Evolutionary conservation across 2,329 filamentous ascomycete genomes (phyloP).

Genomic region (Alternaria sp.): DNA sequence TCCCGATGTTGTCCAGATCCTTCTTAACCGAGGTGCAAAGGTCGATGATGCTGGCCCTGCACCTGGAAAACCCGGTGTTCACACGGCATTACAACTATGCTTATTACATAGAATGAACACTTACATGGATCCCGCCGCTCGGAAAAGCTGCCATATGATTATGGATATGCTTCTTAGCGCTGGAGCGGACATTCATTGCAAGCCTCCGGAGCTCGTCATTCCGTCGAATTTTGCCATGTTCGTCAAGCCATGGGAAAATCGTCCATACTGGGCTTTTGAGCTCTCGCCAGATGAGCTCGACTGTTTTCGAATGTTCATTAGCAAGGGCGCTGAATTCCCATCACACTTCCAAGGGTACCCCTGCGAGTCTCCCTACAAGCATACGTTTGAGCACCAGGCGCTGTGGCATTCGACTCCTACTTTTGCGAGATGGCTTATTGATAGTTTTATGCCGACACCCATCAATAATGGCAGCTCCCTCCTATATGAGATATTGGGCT

Average conservation of each 20-base stretch:
- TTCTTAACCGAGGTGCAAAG: conserved; percentile 41
- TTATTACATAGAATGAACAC: conserved; percentile 33
- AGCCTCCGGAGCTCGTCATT: conserved; percentile 21
- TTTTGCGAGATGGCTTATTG: conserved; percentile 35
- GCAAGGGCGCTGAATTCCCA: conserved; percentile 36
- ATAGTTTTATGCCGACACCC: conserved; percentile 22
- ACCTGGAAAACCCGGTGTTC: conserved; percentile 10
- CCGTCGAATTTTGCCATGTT: conserved; percentile 38
- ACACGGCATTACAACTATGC: conserved; percentile 40
- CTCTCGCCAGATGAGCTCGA: conserved; percentile 34
- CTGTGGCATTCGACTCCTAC: conserved; percentile 46
- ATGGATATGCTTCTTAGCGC: conserved; percentile 42
- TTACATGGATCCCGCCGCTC: conserved; percentile 23
- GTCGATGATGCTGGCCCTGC: conserved; percentile 33
- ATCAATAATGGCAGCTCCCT: conserved; percentile 30
- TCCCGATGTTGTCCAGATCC: conserved; percentile 40
- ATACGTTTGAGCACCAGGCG: conserved; percentile 43
- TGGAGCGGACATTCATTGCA: conserved; percentile 38
- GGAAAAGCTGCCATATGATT: conserved; percentile 34
- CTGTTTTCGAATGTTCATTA: conserved; percentile 39
- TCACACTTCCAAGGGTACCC: conserved; percentile 32
- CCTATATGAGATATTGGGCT: conserved; percentile 42
- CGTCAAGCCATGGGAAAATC: conserved; percentile 39
- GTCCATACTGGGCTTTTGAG: conserved; percentile 34
- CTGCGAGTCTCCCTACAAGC: conserved; percentile 27